A percentile compares a stretch with the other conserved stretches of the same genome.
These are phyloP conservation scores for Pterocarpus santalinus DNA, from an alignment of 306 rosid genomes.

Conservation along the genomic window DNA sequence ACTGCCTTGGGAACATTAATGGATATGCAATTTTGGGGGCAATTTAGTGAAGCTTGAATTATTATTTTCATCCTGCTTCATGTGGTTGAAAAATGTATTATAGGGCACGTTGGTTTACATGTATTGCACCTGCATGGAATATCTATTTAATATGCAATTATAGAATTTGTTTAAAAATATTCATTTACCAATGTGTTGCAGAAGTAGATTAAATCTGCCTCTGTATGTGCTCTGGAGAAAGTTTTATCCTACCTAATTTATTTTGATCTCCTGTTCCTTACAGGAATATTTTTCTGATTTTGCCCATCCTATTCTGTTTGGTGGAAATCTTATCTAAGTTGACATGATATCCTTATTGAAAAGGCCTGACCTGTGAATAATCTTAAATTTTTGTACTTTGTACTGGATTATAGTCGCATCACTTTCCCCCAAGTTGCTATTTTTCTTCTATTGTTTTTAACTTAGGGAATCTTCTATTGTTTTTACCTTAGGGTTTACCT, in stretches of 20 bases:
- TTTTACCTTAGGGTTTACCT: not conserved
- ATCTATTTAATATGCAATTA: not conserved
- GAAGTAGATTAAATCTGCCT: constrained; percentile 7
- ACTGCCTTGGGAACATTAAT: not conserved
- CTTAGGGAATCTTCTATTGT: too few species aligned
- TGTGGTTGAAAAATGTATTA: not conserved
- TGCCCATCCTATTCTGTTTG: not conserved
- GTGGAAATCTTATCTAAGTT: not conserved
- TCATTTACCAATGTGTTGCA: not conserved
- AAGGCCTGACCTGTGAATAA: not conserved
- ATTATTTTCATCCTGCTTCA: not conserved
- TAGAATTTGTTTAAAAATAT: not conserved
- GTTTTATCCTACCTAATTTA: not conserved
- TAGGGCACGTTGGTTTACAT: not conserved
- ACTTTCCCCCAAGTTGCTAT: not conserved
- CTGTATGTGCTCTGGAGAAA: not conserved
- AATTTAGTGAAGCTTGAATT: constrained; percentile 23
- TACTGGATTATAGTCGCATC: not conserved
- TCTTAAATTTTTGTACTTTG: not conserved
- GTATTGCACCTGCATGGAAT: not conserved
- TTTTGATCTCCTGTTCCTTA: not conserved
- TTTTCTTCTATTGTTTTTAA: not conserved
- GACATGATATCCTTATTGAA: not conserved
- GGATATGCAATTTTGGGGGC: constrained; percentile 13
- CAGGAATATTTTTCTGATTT: not conserved